Evolutionary conservation across 495 filamentous ascomycete genomes (phyloP), one percentile per base, ranked within the genome.

Genomic region (Aspergillus egyptiacus): DNA sequence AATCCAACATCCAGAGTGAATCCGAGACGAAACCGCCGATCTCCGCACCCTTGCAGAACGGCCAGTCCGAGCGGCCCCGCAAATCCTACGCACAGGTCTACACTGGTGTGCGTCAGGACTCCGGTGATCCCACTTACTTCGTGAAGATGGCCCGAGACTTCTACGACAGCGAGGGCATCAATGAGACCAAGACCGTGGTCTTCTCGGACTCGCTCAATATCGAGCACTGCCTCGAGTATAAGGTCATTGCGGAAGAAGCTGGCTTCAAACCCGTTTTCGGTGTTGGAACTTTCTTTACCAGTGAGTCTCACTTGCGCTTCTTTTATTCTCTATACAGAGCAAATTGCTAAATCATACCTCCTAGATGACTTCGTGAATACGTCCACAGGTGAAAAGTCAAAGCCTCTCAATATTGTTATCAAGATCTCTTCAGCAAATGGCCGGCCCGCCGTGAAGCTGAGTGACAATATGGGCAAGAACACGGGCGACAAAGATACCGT

Each of bases 331-430:
- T 19, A 5, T 23, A 15, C 2, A 17, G 11, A 20, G 31, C 34
- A 15, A 40, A 31, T 18, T n/a, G n/a, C n/a, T n/a, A n/a, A n/a
- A 6, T 32, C 9, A 23, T 36, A 6, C 31, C 4, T 14, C 33
- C 11, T 5, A 82, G 83, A 97, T 63, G 93, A 98, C 64, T 98
- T 89, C 65, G 65, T 61, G 6, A 78, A 86, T 53, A 65, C 71
- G 31, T 79, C 74, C 14, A 81, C 78, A 5, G 80, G 81, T 19
- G 78, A 83, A 60, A 97, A 96, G 65, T 96, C 90, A 5, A 79
- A 80, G n/a, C 93, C 93, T 0, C 75, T 98, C 14, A 98, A 98
- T 55, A 98, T 98, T 54, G 93, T 98, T 54, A 95, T 98, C 70
- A 98, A 98, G 69, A 76, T 98, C 37, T 82, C 85, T 44, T 87